A percentile compares a stretch with the other conserved stretches of the same genome.
phyloP scores from a whole-genome alignment of 805 yeast genomes.

The Pichia eremophila region DNA sequence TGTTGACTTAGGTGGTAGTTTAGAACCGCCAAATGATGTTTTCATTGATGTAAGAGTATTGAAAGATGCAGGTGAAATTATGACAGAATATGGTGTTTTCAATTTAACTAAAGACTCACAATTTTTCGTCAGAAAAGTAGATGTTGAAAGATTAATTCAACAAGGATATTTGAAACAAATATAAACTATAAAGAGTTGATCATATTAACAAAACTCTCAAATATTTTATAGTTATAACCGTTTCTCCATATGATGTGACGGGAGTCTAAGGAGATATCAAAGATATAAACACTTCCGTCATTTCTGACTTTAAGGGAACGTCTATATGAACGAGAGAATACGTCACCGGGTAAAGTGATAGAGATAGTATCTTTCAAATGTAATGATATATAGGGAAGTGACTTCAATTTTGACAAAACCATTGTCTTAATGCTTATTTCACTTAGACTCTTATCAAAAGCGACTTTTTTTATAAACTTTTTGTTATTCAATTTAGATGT shows the following conservation, averaged over 20 bases:
- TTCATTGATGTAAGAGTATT: slow-evolving; percentile 91
- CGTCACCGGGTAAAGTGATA: slow-evolving; percentile 11
- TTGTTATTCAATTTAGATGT: not conserved
- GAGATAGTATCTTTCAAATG: not conserved
- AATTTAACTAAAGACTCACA: slow-evolving; percentile 89
- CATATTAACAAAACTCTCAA: slow-evolving; percentile 24
- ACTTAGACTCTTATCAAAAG: no score
- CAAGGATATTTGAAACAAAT: slow-evolving; percentile 81
- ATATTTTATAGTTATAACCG: slow-evolving; percentile 18
- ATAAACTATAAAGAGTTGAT: slow-evolving; percentile 3
- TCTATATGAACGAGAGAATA: slow-evolving; percentile 25
- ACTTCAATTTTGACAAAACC: not conserved
- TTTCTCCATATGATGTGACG: slow-evolving; percentile 16
- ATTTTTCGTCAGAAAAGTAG: slow-evolving; percentile 87
- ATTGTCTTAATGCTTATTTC: not conserved
- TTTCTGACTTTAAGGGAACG: slow-evolving; percentile 3
- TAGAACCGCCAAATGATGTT: slow-evolving; percentile 84
- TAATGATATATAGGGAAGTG: slow-evolving; percentile 2
- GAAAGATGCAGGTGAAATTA: slow-evolving; percentile 93
- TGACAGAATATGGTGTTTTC: slow-evolving; percentile 86
- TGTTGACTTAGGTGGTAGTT: slow-evolving; percentile 77
- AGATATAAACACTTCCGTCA: slow-evolving; percentile 7
- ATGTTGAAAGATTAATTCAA: slow-evolving; percentile 86
- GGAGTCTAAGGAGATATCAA: slow-evolving; percentile 3
- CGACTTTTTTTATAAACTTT: not conserved